Base-by-base conservation (phyloP, 2,329 filamentous ascomycete genomes). In the Fragosphaeria purpurea region DNA sequence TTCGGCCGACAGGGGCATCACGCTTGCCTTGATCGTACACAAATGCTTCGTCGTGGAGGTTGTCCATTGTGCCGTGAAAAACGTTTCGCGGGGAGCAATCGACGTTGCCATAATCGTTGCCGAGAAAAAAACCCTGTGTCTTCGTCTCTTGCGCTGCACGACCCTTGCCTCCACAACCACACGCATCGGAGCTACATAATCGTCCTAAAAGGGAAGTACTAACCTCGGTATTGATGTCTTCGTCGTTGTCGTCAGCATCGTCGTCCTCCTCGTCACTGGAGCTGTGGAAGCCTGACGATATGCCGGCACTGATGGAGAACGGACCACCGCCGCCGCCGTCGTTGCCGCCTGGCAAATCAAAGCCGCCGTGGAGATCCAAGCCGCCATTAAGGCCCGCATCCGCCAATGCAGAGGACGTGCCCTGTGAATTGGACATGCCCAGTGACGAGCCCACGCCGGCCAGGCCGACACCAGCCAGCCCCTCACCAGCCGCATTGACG, bases 201-300 rank as follows among this genome's bases (percentile, higher is more conserved):
- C 31, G 11, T 22, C 7, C 4, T 13, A 11, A 5, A 4, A 7
- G 10, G 10, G 22, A 4, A 30, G 41, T 51, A 74, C 80, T 77
- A 69, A 83, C 80, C 80, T 83, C 80, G 55, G 75, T 81, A 62
- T 77, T 79, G 40, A 80, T 79, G 55, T 88, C 85, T 59, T 88
- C 85, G 57, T 91, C 84, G 57, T 85, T 85, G 52, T 88, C 86
- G 54, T 95, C 88, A 69, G 88, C 86, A 56, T 96, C 91, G 60
- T 96, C 91, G 56, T 97, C 93, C 58, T 97, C 93, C 67, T 96
- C 91, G 59, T 95, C 89, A 61, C 89, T 95, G 46, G 87, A 93
- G 68, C 89, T 95, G 62, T 88, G 90, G 68, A 97, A 97, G 48
- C 90, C 89, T 91, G 68, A 93, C 79, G 53, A 72, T 34, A 86